Conservation (phyloP, 2,329 filamentous ascomycete genomes). For the Fonsecaea nubica region DNA sequence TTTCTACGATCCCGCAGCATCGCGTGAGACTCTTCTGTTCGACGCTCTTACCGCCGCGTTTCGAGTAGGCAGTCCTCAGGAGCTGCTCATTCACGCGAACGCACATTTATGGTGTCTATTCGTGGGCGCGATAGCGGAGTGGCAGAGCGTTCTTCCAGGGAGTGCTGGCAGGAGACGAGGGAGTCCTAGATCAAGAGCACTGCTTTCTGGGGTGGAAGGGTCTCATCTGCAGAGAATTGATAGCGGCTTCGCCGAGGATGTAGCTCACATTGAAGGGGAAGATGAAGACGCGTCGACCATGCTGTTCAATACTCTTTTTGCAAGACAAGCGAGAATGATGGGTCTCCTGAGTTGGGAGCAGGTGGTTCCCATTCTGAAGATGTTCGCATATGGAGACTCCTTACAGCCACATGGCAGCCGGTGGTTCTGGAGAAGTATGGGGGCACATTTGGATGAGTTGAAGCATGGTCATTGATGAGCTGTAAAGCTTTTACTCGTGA, state of each 20-base stretch:
- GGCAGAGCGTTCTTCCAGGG: constrained; percentile 5
- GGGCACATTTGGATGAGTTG: constrained; percentile 11
- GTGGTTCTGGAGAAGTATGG: constrained; percentile 15
- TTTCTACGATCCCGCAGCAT: constrained; percentile 6
- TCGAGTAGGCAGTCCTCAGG: constrained; percentile 5
- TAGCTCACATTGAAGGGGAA: too few species aligned
- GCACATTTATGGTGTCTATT: constrained; percentile 12
- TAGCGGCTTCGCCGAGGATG: neutral
- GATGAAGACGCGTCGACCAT: constrained; percentile 6
- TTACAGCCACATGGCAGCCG: constrained; percentile 7
- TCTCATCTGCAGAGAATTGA: neutral
- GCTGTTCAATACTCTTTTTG: constrained; percentile 6
- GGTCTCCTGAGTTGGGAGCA: constrained; percentile 10
- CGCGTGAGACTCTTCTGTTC: constrained; percentile 7
- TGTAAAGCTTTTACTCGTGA: neutral
- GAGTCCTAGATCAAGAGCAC: neutral
- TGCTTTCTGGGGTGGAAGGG: neutral
- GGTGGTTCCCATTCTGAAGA: neutral
- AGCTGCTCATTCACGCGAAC: constrained; percentile 1
- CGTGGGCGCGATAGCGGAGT: constrained; percentile 8
- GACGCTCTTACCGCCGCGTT: constrained; percentile 11
- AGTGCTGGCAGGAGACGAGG: neutral
- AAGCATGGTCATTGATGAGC: neutral
- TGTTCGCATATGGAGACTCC: constrained; percentile 5
- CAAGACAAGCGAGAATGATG: constrained; percentile 12